Evolutionary conservation across 352 stramenopile species (phyloP).

Genomic region (Phytophthora aleatoria): DNA sequence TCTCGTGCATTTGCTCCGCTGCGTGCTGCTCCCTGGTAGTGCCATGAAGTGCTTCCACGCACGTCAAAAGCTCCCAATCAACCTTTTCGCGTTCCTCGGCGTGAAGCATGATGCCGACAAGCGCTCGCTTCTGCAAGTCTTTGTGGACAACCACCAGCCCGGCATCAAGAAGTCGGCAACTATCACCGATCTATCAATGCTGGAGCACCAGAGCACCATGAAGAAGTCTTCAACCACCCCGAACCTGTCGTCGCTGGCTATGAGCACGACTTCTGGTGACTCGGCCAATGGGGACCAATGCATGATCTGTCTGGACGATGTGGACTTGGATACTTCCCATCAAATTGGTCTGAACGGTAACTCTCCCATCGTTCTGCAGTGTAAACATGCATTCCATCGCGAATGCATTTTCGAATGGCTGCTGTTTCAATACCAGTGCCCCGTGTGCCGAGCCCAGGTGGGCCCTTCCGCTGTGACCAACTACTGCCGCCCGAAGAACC

Average conservation of each 20-base stretch:
- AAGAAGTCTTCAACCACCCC: slow-evolving; percentile 38
- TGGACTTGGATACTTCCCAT: slow-evolving; percentile 27
- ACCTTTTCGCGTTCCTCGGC: slow-evolving; percentile 67
- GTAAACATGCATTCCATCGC: slow-evolving; percentile 70
- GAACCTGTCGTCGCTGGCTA: slow-evolving; percentile 32
- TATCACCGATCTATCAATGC: slow-evolving; percentile 32
- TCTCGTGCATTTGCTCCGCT: slow-evolving; percentile 63
- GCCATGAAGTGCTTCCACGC: slow-evolving; percentile 73
- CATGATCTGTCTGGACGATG: slow-evolving; percentile 56
- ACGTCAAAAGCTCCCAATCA: slow-evolving; percentile 46
- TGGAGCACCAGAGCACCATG: slow-evolving; percentile 31
- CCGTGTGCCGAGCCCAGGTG: slow-evolving; percentile 57
- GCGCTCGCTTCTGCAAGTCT: slow-evolving; percentile 70
- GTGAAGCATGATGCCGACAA: slow-evolving; percentile 57
- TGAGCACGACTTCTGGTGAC: slow-evolving; percentile 7
- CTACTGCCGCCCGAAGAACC: slow-evolving; percentile 46
- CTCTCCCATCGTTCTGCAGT: slow-evolving; percentile 54
- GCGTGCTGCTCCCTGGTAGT: slow-evolving; percentile 62
- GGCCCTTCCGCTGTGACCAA: slow-evolving; percentile 46
- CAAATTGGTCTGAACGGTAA: slow-evolving; percentile 26
- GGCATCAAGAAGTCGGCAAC: slow-evolving; percentile 40
- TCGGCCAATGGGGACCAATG: slow-evolving; percentile 38
- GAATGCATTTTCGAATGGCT: slow-evolving; percentile 80
- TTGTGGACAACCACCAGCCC: slow-evolving; percentile 56
- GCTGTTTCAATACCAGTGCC: slow-evolving; percentile 70